phyloP scores from a whole-genome alignment of 2,329 filamentous ascomycete species.

The Fonsecaea erecta region DNA sequence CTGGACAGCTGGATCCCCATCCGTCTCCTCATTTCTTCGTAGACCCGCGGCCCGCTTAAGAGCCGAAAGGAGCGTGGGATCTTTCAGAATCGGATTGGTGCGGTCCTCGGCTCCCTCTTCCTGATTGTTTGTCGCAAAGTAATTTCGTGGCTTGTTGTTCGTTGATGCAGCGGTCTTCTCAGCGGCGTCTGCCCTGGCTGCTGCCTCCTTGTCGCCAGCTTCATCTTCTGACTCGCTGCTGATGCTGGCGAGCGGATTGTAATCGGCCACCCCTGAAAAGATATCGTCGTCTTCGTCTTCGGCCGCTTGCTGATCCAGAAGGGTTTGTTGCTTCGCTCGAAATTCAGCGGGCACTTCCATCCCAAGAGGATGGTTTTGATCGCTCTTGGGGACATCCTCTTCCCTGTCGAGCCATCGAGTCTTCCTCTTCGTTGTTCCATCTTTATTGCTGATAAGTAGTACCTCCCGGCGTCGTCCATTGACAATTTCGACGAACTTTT shows the following conservation, averaged over 20 bases:
- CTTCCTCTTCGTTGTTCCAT: slow-evolving; percentile 67
- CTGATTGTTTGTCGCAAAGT: slow-evolving; percentile 54
- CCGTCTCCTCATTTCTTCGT: slow-evolving; percentile 48
- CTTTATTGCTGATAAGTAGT: slow-evolving; percentile 61
- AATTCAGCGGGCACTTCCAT: slow-evolving; percentile 56
- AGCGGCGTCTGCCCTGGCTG: slow-evolving; percentile 21
- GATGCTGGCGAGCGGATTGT: slow-evolving; percentile 62
- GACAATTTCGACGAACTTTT: slow-evolving; percentile 59
- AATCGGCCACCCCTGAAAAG: slow-evolving; percentile 63
- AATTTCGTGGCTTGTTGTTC: slow-evolving; percentile 51
- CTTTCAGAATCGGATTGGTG: slow-evolving; percentile 49
- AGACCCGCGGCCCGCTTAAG: slow-evolving; percentile 81
- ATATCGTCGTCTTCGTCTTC: slow-evolving; percentile 64
- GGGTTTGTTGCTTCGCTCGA: slow-evolving; percentile 43
- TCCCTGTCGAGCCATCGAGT: slow-evolving; percentile 57
- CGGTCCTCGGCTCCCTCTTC: slow-evolving; percentile 53
- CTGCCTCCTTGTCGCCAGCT: slow-evolving; percentile 37
- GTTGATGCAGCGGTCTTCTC: slow-evolving; percentile 21
- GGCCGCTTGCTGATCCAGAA: slow-evolving; percentile 42
- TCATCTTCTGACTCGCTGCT: slow-evolving; percentile 55
- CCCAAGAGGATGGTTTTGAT: slow-evolving; percentile 54
- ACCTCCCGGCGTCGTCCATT: slow-evolving; percentile 60
- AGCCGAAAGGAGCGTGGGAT: slow-evolving; percentile 80
- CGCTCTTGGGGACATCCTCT: slow-evolving; percentile 40
- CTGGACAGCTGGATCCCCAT: slow-evolving; percentile 35